Evolutionary conservation across 495 filamentous ascomycete genomes (phyloP).

Genomic region (Aspergillus panamensis): DNA sequence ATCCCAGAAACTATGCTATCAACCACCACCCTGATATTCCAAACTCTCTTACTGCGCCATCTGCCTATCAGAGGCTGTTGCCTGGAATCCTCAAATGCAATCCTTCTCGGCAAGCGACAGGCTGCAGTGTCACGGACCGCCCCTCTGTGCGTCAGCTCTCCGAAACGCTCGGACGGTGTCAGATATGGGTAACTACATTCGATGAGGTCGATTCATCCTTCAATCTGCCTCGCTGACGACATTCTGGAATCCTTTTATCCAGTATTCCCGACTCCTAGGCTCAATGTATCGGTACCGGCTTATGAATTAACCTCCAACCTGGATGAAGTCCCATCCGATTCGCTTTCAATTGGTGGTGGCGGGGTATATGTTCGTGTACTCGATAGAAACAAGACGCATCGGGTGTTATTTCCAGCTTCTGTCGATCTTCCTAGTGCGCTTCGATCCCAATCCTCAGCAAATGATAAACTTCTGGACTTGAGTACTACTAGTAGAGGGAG

Average conservation of each 20-base stretch:
- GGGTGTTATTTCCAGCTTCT: conserved; percentile 13
- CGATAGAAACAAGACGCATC: not conserved
- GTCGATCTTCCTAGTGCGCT: conserved; percentile 9
- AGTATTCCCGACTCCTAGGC: not conserved
- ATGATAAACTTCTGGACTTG: not conserved
- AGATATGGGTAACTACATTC: conserved; percentile 2
- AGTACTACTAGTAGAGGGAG: conserved; percentile 12
- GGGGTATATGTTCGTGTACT: no score
- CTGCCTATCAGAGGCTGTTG: conserved; percentile 16
- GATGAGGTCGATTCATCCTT: not conserved
- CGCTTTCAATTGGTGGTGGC: not conserved
- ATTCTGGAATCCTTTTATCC: not conserved
- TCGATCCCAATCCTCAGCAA: not conserved
- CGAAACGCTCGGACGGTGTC: conserved; percentile 20
- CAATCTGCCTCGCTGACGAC: not conserved
- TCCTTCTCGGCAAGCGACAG: conserved; percentile 25
- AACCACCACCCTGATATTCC: not conserved
- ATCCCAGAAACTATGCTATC: not conserved
- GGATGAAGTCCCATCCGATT: not conserved
- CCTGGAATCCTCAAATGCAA: conserved; percentile 10
- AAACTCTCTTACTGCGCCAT: conserved; percentile 9
- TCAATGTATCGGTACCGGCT: not conserved
- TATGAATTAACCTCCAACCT: not conserved
- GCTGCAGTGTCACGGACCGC: conserved; percentile 31
- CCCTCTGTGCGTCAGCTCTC: conserved; percentile 21